phyloP scores from a whole-genome alignment of 306 rosid species.

The Delonix regia region DNA sequence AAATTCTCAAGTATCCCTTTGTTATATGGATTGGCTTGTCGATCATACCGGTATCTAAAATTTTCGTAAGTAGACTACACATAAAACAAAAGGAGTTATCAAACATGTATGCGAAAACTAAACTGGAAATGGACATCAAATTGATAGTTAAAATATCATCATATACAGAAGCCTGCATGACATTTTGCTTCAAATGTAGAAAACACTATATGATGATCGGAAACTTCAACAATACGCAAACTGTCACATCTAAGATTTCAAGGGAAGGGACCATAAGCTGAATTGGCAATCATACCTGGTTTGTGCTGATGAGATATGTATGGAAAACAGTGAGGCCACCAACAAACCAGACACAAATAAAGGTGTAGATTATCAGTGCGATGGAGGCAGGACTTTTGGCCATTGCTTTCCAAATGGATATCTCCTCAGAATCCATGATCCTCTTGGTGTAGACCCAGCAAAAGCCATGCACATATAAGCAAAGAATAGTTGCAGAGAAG shows the following conservation, averaged over 20 bases:
- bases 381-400: constrained; percentile 69
- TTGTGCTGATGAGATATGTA: constrained; percentile 72
- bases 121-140: constrained; percentile 9
- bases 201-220: background rate
- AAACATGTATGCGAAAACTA: background rate
- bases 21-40: constrained; percentile 56
- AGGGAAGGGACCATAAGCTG: constrained; percentile 3
- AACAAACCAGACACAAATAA: constrained; percentile 65
- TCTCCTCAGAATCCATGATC: constrained; percentile 52
- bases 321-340: constrained; percentile 74
- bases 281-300: constrained; percentile 56
- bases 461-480: constrained; percentile 67
- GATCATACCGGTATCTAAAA: constrained; percentile 63
- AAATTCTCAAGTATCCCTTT: constrained; percentile 58
- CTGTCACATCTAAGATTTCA: background rate
- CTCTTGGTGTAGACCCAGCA: constrained; percentile 72
- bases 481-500: constrained; percentile 63
- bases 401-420: constrained; percentile 69
- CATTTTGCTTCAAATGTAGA: background rate
- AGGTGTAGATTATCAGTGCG: constrained; percentile 57
- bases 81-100: constrained; percentile 30
- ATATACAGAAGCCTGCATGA: background rate
- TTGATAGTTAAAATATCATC: background rate
- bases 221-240: background rate
- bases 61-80: constrained; percentile 74